These are phyloP conservation scores for Mesembryanthemum crystallinum DNA, from an alignment of 148 eudicot species.

Conservation along the genomic window DNA sequence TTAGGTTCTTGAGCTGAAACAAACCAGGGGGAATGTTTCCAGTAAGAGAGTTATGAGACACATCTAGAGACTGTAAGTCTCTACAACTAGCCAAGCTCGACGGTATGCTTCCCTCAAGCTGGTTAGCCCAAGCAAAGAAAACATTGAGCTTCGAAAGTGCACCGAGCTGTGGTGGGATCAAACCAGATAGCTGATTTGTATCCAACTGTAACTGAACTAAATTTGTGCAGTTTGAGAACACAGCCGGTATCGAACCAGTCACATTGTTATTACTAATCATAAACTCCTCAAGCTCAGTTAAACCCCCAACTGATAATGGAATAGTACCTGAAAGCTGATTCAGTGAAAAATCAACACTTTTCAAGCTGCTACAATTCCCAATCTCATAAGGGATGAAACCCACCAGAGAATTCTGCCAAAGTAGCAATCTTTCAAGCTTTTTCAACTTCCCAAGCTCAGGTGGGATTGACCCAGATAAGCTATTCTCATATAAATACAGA, in stretches of 20 bases:
- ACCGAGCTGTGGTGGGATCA: constrained; percentile 58
- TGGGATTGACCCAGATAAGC: constrained; percentile 63
- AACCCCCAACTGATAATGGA: constrained; percentile 55
- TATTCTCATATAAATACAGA: constrained; percentile 63
- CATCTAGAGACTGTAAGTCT: constrained; percentile 57
- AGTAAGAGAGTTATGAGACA: constrained; percentile 64
- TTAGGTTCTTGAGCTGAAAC: constrained; percentile 56
- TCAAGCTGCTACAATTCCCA: constrained; percentile 62
- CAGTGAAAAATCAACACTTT: constrained; percentile 58
- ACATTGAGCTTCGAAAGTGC: constrained; percentile 41
- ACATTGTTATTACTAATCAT: constrained; percentile 76
- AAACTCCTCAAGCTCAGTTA: constrained; percentile 53
- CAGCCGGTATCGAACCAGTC: constrained; percentile 70
- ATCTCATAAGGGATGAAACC: constrained; percentile 59
- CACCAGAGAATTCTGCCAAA: constrained; percentile 66
- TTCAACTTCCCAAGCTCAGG: constrained; percentile 53
- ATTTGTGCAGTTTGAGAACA: constrained; percentile 46
- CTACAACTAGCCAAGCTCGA: constrained; percentile 44
- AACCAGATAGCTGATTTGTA: constrained; percentile 67
- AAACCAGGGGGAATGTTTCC: constrained; percentile 55
- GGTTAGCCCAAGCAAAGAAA: constrained; percentile 81
- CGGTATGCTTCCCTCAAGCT: constrained; percentile 77
- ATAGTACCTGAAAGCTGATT: constrained; percentile 62
- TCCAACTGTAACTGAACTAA: constrained; percentile 63
- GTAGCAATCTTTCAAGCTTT: constrained; percentile 47